Conservation (phyloP, 2,329 filamentous ascomycete genomes). For the Setomelanomma holmii region DNA sequence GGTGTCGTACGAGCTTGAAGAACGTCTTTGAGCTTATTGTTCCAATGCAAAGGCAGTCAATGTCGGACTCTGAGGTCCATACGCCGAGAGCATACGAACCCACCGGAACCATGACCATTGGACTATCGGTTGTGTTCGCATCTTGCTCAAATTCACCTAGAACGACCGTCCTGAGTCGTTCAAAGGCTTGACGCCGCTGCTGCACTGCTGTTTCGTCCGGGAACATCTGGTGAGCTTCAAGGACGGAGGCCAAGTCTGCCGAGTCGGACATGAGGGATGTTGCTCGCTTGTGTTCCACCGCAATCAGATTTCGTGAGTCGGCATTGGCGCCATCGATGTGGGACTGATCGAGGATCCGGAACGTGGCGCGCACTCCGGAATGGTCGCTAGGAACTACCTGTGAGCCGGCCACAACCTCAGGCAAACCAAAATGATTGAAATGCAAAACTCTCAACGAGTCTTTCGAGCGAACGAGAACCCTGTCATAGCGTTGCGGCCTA, state of each 20-base stretch:
- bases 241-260: slow-evolving; percentile 15
- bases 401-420: slow-evolving; percentile 28
- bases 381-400: slow-evolving; percentile 54
- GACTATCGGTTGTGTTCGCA: slow-evolving; percentile 31
- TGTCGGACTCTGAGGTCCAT: slow-evolving; percentile 67
- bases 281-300: slow-evolving; percentile 19
- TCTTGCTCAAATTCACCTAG: no score
- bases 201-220: slow-evolving; percentile 56
- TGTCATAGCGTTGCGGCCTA: slow-evolving; percentile 70
- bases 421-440: slow-evolving; percentile 67
- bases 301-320: background rate
- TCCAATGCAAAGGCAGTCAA: slow-evolving; percentile 72
- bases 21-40: slow-evolving; percentile 67
- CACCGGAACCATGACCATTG: slow-evolving; percentile 65
- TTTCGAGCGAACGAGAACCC: slow-evolving; percentile 62
- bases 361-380: slow-evolving; percentile 58
- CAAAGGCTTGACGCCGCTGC: slow-evolving; percentile 55
- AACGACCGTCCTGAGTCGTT: slow-evolving; percentile 54
- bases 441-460: slow-evolving; percentile 49
- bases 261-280: slow-evolving; percentile 12
- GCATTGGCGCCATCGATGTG: background rate
- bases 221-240: slow-evolving; percentile 45
- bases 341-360: slow-evolving; percentile 38
- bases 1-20: slow-evolving; percentile 64
- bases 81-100: slow-evolving; percentile 71